These are phyloP conservation scores for Fraxinus pennsylvanica DNA, from an alignment of 257 asterid species.

Conservation along the genomic window DNA sequence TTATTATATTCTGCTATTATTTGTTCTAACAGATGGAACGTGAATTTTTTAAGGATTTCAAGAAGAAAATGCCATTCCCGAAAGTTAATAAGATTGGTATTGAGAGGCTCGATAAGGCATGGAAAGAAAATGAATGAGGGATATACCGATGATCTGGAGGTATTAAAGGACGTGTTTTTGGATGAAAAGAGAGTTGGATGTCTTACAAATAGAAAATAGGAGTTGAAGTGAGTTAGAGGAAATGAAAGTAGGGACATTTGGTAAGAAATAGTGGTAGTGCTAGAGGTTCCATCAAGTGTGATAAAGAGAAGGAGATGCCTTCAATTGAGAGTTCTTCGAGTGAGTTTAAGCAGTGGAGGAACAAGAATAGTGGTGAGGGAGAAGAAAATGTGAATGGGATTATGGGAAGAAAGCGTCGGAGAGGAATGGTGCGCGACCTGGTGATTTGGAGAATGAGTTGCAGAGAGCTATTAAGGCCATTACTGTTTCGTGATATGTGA, in stretches of 20 bases:
- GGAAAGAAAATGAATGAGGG: slow-evolving; percentile 31
- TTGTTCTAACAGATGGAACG: slow-evolving; percentile 49
- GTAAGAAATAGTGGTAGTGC: slow-evolving; percentile 30
- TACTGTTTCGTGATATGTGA: slow-evolving; percentile 32
- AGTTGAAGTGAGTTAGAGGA: slow-evolving; percentile 68
- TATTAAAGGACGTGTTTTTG: slow-evolving; percentile 62
- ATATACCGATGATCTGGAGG: slow-evolving; percentile 40
- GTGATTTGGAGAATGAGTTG: slow-evolving; percentile 78
- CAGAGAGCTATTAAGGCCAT: slow-evolving; percentile 71
- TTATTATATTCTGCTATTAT: no score
- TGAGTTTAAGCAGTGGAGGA: slow-evolving; percentile 68
- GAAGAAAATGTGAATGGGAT: slow-evolving; percentile 23
- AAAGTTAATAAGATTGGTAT: slow-evolving; percentile 70
- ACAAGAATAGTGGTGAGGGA: slow-evolving; percentile 42
- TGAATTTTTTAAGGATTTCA: slow-evolving; percentile 59
- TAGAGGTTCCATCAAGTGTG: not conserved
- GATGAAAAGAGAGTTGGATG: slow-evolving; percentile 80
- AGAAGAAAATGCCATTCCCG: slow-evolving; percentile 51
- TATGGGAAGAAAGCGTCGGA: slow-evolving; percentile 42
- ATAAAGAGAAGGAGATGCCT: slow-evolving; percentile 37
- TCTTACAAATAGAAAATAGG: slow-evolving; percentile 51
- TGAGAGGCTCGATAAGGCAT: slow-evolving; percentile 47
- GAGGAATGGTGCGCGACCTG: slow-evolving; percentile 37
- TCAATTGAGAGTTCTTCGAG: slow-evolving; percentile 37
- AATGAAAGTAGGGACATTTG: slow-evolving; percentile 35